phyloP scores from a whole-genome alignment of 169 alveolate species.

The Eimeria sp. region DNA sequence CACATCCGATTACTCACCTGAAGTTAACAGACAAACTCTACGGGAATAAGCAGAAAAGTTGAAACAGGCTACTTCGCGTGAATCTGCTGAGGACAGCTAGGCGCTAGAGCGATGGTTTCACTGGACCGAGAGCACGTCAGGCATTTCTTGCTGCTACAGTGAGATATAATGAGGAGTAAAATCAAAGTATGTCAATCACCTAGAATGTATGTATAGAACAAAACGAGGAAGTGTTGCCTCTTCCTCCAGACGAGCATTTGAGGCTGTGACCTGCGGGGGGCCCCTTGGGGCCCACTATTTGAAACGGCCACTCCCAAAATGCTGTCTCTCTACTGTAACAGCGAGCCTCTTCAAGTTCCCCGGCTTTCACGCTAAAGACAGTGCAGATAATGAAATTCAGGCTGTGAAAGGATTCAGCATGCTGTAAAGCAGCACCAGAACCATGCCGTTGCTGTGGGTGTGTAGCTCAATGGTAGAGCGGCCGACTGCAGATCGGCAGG shows the following conservation, averaged over 20 bases:
- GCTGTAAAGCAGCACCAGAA: neutral
- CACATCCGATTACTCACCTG: neutral
- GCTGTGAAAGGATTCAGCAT: neutral
- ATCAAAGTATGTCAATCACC: neutral
- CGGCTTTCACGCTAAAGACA: neutral
- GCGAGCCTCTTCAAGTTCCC: neutral
- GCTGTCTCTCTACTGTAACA: neutral
- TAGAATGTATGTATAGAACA: neutral
- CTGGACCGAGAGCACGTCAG: neutral
- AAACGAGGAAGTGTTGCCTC: neutral
- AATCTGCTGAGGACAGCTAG: neutral
- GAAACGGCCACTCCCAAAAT: neutral
- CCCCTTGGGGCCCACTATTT: neutral
- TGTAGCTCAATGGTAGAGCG: constrained; percentile 98
- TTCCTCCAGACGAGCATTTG: neutral
- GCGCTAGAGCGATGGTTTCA: neutral
- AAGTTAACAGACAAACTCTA: neutral
- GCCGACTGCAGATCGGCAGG: constrained; percentile 98
- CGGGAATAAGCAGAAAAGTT: neutral
- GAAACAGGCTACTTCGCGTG: neutral
- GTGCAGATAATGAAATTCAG: neutral
- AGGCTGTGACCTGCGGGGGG: neutral
- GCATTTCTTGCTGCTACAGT: neutral
- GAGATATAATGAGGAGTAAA: neutral
- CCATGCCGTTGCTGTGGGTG: constrained; percentile 88